Evolutionary conservation across 352 stramenopile species (phyloP).

Genomic region (Pilasporangium apinafurcum): DNA sequence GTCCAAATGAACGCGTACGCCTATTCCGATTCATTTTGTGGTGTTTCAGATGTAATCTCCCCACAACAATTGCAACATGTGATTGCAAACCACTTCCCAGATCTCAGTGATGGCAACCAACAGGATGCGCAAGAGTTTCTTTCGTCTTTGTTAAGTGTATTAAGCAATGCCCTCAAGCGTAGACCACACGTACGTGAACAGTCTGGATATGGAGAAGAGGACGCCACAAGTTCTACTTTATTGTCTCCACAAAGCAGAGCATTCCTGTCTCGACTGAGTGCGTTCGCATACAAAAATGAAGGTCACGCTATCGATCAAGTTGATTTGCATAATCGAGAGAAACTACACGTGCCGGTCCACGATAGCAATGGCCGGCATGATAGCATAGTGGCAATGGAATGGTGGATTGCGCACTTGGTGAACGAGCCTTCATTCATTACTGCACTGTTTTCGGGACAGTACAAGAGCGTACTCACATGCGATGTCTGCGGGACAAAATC

Average conservation of each 20-base stretch:
- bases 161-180: constrained; percentile 92
- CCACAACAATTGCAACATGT: constrained; percentile 71
- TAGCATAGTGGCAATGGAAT: constrained; percentile 92
- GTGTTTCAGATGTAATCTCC: constrained; percentile 30
- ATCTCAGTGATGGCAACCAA: constrained; percentile 91
- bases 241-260: constrained; percentile 22
- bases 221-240: constrained; percentile 71
- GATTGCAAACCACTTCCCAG: constrained; percentile 66
- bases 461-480: constrained; percentile 92
- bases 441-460: constrained; percentile 95
- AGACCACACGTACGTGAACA: too few species aligned
- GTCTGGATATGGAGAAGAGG: neutral
- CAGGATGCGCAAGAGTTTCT: constrained; percentile 97
- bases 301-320: neutral
- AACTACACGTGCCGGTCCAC: constrained; percentile 27
- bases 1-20: constrained; percentile 25
- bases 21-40: constrained; percentile 12
- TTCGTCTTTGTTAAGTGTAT: constrained; percentile 83
- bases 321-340: neutral
- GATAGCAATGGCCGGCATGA: constrained; percentile 94
- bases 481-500: constrained; percentile 79
- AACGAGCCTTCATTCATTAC: constrained; percentile 94
- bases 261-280: constrained; percentile 12
- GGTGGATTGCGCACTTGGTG: constrained; percentile 95
- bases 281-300: constrained; percentile 3